phyloP scores from a whole-genome alignment of 257 asterid species.

The Fraxinus anomala region DNA sequence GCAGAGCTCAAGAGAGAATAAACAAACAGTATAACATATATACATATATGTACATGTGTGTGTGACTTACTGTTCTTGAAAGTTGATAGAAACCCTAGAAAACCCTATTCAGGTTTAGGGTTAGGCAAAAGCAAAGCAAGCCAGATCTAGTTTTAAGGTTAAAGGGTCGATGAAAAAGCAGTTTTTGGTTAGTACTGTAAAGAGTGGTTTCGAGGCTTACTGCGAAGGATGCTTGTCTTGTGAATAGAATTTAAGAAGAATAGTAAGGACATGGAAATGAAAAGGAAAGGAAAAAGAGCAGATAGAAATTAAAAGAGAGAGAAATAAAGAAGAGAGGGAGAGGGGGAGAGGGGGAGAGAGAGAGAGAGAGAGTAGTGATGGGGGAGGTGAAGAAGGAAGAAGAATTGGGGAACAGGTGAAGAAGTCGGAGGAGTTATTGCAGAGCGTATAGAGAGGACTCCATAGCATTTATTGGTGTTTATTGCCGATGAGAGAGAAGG shows the following conservation, averaged over 20 bases:
- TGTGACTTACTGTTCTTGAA: constrained; percentile 29
- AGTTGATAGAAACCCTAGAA: constrained; percentile 22
- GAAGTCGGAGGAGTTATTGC: constrained; percentile 57
- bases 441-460: constrained; percentile 51
- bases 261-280: constrained; percentile 19
- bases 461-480: constrained; percentile 57
- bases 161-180: constrained; percentile 12
- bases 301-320: constrained; percentile 8
- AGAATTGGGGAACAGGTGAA: constrained; percentile 10
- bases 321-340: constrained; percentile 12
- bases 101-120: constrained; percentile 37
- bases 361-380: constrained; percentile 2
- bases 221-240: constrained; percentile 53
- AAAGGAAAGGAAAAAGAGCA: constrained; percentile 18
- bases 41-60: neutral
- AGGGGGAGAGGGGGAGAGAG: too few species aligned
- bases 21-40: neutral
- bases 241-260: constrained; percentile 74
- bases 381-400: constrained; percentile 6
- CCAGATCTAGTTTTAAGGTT: constrained; percentile 45
- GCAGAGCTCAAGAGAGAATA: neutral
- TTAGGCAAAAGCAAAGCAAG: constrained; percentile 19
- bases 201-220: constrained; percentile 22
- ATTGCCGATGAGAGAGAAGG: constrained; percentile 50
- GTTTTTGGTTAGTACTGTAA: constrained; percentile 10